Conservation (phyloP, 331 rosid genomes). For the Dryas integrifolia region DNA sequence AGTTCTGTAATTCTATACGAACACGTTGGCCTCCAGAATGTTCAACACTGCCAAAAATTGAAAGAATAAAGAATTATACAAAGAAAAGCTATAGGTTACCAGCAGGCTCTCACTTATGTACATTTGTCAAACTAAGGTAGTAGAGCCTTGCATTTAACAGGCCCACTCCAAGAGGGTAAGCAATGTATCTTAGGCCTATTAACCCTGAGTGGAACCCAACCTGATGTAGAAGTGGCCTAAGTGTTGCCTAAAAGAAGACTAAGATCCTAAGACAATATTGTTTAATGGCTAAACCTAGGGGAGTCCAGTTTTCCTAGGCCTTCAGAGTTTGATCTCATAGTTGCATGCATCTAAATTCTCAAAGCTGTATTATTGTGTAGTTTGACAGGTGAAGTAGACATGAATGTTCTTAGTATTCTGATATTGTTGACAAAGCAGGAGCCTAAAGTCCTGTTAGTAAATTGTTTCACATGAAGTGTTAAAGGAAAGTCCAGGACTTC, state of each 20-base stretch:
- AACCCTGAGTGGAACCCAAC: neutral
- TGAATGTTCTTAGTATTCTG: neutral
- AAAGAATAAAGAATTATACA: constrained; percentile 12
- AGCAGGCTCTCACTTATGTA: neutral
- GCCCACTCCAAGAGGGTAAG: neutral
- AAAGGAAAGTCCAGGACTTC: constrained; percentile 4
- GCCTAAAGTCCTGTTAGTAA: neutral
- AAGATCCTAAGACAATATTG: neutral
- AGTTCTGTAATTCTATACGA: constrained; percentile 69
- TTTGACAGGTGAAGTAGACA: neutral
- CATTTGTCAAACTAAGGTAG: constrained; percentile 1
- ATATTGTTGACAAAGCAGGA: neutral
- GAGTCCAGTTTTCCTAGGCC: neutral
- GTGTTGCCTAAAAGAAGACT: neutral
- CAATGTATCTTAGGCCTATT: neutral
- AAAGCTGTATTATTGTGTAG: neutral
- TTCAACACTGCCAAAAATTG: constrained; percentile 46
- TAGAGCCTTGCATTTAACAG: neutral
- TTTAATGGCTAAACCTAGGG: neutral
- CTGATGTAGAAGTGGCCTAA: neutral
- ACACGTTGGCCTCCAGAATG: constrained; percentile 87
- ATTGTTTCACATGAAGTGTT: constrained; percentile 4
- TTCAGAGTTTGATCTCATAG: neutral
- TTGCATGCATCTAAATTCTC: too few relatives aligned
- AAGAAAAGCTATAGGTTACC: constrained; percentile 19